Evolutionary conservation across 176 grass and related monocot genomes (phyloP).

Genomic region (Melocanna baccifera): DNA sequence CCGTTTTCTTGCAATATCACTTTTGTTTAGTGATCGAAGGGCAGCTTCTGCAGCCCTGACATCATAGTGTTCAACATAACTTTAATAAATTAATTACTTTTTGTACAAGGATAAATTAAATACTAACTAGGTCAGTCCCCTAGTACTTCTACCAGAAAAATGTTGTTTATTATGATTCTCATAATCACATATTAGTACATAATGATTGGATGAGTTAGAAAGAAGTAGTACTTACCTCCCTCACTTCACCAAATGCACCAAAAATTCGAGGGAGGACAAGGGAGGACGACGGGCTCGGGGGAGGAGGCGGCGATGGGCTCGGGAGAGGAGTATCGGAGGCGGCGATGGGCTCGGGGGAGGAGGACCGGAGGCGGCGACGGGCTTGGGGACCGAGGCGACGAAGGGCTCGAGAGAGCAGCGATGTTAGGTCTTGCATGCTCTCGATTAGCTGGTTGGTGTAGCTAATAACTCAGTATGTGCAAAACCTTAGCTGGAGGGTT

Average conservation of each 20-base stretch:
- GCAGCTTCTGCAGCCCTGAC: constrained; percentile 55
- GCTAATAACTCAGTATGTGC: no score
- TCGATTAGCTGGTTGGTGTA: no score
- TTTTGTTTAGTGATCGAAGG: constrained; percentile 48
- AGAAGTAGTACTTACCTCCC: constrained; percentile 35
- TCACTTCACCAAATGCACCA: constrained; percentile 60
- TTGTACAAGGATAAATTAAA: not conserved
- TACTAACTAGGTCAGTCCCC: not conserved
- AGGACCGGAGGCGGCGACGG: no score
- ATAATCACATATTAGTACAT: not conserved
- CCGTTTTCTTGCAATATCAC: constrained; percentile 53
- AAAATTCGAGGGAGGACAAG: constrained; percentile 49
- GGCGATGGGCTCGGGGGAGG: no score
- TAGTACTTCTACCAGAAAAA: not conserved
- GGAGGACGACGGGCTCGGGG: no score
- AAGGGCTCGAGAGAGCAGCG: no score
- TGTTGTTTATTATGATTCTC: not conserved
- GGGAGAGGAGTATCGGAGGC: no score
- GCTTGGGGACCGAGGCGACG: no score
- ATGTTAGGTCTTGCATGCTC: no score
- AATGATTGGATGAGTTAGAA: not conserved
- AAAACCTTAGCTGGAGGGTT: no score
- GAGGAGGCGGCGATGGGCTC: no score
- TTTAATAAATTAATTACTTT: not conserved
- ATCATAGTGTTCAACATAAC: constrained; percentile 32